These are phyloP conservation scores for Lactarius evosmus DNA, from an alignment of 768 basidiomycete genomes.

Conservation along the genomic window DNA sequence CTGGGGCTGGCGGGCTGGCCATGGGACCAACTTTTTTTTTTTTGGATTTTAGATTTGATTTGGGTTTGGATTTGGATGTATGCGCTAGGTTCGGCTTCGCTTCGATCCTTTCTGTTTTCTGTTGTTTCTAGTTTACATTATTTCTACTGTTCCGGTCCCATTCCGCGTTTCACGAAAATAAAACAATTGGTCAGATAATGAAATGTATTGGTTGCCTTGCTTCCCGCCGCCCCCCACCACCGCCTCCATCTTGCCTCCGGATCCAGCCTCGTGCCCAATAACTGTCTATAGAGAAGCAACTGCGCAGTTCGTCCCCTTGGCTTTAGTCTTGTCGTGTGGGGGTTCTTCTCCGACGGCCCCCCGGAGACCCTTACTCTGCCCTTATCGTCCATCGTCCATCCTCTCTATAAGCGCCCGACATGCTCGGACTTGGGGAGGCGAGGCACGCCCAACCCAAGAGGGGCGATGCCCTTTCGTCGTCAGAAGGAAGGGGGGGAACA, in stretches of 20 bases:
- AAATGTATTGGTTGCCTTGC: background rate
- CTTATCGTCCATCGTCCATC: too few species aligned
- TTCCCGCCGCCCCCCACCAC: background rate
- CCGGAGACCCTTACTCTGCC: slow-evolving; percentile 8
- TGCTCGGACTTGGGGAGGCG: slow-evolving; percentile 18
- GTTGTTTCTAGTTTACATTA: background rate
- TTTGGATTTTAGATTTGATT: too few species aligned
- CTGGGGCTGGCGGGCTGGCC: too few species aligned
- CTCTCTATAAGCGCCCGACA: slow-evolving; percentile 21
- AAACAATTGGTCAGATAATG: background rate
- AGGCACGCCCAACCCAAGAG: background rate
- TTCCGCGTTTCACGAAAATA: slow-evolving; percentile 9
- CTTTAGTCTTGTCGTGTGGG: background rate
- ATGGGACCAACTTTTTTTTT: too few species aligned
- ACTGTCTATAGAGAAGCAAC: background rate
- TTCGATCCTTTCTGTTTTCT: background rate
- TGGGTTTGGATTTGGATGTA: too few species aligned
- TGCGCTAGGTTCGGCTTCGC: too few species aligned
- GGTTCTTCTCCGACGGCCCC: too few species aligned
- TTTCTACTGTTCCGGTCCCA: slow-evolving; percentile 18
- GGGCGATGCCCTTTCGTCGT: slow-evolving; percentile 2
- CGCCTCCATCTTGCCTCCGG: background rate
- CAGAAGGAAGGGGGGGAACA: slow-evolving; percentile 9
- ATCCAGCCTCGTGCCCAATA: background rate
- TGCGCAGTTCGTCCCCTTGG: background rate